Evolutionary conservation across 306 rosid species (phyloP).

Genomic region (Prunus dulcis): DNA sequence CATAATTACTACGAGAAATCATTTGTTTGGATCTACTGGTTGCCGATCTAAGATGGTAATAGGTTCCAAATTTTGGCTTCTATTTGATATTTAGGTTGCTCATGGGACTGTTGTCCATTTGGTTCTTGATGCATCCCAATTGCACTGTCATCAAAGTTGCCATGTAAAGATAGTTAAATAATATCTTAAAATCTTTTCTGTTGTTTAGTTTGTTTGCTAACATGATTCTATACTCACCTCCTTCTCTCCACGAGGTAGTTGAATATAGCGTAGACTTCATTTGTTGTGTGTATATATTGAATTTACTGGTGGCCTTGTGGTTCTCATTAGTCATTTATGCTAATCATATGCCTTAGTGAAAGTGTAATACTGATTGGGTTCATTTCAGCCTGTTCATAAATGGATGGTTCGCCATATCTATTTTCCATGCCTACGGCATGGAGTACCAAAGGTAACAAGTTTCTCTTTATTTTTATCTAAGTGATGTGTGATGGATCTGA

Average conservation of each 20-base stretch:
- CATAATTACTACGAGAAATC: neutral
- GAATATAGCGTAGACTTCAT: neutral
- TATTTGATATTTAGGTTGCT: neutral
- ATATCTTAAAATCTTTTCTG: neutral
- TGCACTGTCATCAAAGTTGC: neutral
- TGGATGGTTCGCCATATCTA: constrained; percentile 98
- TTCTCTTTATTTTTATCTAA: neutral
- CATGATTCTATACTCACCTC: neutral
- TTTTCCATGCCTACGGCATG: constrained; percentile 78
- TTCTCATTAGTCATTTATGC: neutral
- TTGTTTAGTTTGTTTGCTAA: neutral
- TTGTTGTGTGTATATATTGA: neutral
- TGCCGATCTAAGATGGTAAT: neutral
- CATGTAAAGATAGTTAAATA: neutral
- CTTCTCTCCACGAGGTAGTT: neutral
- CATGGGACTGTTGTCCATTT: neutral
- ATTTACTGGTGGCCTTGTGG: neutral
- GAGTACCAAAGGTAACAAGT: constrained; percentile 74
- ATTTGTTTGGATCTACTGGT: too few relatives aligned
- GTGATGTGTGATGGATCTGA: neutral
- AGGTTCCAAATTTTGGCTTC: neutral
- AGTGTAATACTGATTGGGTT: constrained; percentile 6
- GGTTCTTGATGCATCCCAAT: neutral
- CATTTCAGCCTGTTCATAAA: constrained; percentile 88
- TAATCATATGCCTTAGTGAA: neutral